A percentile compares a stretch with the other conserved stretches of the same genome.
Conservation (phyloP, 2,329 filamentous ascomycete species). For the Mycosphaerella sp. region DNA sequence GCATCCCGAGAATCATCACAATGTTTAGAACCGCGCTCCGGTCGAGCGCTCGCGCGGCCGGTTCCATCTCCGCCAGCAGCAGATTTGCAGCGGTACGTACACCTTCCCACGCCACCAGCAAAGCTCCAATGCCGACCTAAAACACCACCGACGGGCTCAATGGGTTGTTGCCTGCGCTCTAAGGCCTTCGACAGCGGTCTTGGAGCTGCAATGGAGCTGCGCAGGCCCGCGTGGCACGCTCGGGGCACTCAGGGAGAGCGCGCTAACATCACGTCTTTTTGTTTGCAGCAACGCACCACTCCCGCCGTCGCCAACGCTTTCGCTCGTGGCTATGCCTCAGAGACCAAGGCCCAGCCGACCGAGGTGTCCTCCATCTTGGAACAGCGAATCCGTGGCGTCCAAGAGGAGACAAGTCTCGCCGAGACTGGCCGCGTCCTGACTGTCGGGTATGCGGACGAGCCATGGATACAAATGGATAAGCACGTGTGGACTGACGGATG, state of each 20-base stretch:
- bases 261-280: conserved; percentile 46
- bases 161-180: conserved; percentile 41
- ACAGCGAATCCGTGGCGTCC: conserved; percentile 97
- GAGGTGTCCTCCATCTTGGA: conserved; percentile 99
- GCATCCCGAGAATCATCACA: conserved; percentile 46
- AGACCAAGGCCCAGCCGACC: conserved; percentile 91
- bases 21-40: conserved; percentile 98
- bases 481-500: conserved; percentile 14
- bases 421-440: conserved; percentile 99
- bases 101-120: conserved; percentile 38
- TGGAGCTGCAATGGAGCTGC: conserved; percentile 36
- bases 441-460: conserved; percentile 74
- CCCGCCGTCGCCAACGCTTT: conserved; percentile 66
- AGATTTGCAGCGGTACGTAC: conserved; percentile 89
- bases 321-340: conserved; percentile 80
- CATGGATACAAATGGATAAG: not conserved
- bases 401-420: conserved; percentile 92
- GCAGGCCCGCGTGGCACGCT: conserved; percentile 27
- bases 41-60: conserved; percentile 91
- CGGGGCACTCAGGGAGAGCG: conserved; percentile 33
- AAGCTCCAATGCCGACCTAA: conserved; percentile 38
- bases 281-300: conserved; percentile 72
- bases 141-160: conserved; percentile 22
- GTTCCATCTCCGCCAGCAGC: conserved; percentile 85
- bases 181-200: conserved; percentile 31